phyloP scores from a whole-genome alignment of 2,329 filamentous ascomycete species.

The Coleophoma eucalyptorum region DNA sequence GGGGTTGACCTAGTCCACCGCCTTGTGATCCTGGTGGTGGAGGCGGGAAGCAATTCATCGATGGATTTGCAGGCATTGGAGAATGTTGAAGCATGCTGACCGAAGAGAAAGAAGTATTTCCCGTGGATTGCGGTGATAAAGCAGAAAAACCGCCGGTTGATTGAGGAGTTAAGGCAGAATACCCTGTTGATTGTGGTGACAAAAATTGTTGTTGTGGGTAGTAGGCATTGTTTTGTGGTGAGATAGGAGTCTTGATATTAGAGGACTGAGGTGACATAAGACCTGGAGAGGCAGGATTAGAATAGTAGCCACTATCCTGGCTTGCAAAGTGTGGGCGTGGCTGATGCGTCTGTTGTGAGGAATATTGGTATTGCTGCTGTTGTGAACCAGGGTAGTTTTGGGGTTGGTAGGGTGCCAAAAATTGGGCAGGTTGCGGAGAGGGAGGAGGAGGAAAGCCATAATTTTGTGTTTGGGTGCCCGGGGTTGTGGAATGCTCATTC shows the following conservation, averaged over 20 bases:
- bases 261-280: no score
- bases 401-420: slow-evolving; percentile 10
- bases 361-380: slow-evolving; percentile 37
- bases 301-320: slow-evolving; percentile 37
- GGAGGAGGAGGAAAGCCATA: slow-evolving; percentile 29
- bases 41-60: no score
- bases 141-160: background rate
- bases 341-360: slow-evolving; percentile 41
- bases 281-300: slow-evolving; percentile 27
- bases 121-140: background rate
- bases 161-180: background rate
- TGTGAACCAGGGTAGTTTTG: slow-evolving; percentile 26
- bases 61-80: no score
- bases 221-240: no score
- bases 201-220: background rate
- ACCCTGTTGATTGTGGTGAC: slow-evolving; percentile 8
- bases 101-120: background rate
- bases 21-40: no score
- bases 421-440: slow-evolving; percentile 27
- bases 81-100: no score
- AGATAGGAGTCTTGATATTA: no score
- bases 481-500: no score
- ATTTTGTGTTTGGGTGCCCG: no score
- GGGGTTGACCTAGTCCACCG: no score
- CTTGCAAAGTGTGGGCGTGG: slow-evolving; percentile 26